Conservation (phyloP, 148 eudicot species). For the Hydrangea macrophylla region DNA sequence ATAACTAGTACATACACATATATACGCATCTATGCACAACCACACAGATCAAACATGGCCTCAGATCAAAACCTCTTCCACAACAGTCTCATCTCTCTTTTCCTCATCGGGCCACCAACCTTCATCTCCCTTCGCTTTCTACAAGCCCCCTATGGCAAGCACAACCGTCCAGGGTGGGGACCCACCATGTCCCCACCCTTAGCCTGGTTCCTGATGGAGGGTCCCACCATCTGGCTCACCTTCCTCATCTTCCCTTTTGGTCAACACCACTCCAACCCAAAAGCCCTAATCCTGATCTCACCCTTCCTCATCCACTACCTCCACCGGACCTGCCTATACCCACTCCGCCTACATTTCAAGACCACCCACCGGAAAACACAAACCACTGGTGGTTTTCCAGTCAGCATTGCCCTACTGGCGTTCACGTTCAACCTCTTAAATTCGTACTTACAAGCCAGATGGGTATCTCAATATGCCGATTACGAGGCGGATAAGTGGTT, state of each 20-base stretch:
- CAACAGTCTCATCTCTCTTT: conserved; percentile 36
- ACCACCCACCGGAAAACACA: conserved; percentile 10
- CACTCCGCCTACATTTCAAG: conserved; percentile 47
- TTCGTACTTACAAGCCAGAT: conserved; percentile 62
- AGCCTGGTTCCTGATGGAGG: conserved; percentile 88
- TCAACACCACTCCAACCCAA: conserved; percentile 25
- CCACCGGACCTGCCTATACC: conserved; percentile 73
- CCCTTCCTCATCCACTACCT: conserved; percentile 72
- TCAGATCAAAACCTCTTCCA: conserved; percentile 37
- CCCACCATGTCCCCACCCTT: conserved; percentile 62
- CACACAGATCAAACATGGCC: conserved; percentile 1
- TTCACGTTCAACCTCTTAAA: conserved; percentile 63
- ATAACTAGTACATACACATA: too few species aligned
- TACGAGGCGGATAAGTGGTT: conserved; percentile 43
- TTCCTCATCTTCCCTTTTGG: conserved; percentile 62
- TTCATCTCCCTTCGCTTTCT: conserved; percentile 44
- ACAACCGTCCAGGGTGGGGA: conserved; percentile 74
- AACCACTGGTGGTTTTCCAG: conserved; percentile 42
- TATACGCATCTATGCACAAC: too few species aligned
- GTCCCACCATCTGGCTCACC: conserved; percentile 62
- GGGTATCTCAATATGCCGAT: conserved; percentile 62
- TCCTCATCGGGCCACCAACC: conserved; percentile 40
- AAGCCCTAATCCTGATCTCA: conserved; percentile 46
- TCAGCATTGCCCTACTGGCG: conserved; percentile 45
- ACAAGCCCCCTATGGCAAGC: conserved; percentile 89